Evolutionary conservation across 345 rosid genomes (phyloP).

Genomic region (Nephelium lappaceum): DNA sequence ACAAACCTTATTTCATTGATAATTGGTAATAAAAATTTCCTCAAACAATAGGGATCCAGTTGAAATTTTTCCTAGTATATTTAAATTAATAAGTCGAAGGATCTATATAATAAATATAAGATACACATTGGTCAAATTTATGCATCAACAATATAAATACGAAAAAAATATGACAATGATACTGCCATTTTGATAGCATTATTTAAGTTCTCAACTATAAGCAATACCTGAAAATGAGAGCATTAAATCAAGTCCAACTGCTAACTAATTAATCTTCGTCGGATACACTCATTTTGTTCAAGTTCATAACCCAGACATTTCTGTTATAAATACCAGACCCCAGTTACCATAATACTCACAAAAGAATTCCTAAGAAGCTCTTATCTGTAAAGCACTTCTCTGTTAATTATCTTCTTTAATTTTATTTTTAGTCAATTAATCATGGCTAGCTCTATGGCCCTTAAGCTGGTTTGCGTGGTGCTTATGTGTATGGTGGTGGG

Average conservation of each 20-base stretch:
- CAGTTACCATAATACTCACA: not conserved
- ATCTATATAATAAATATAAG: too few species aligned
- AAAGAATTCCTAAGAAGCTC: not conserved
- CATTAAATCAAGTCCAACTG: not conserved
- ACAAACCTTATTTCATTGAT: too few species aligned
- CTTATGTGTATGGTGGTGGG: slow-evolving; percentile 28
- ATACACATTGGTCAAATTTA: too few species aligned
- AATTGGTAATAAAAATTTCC: too few species aligned
- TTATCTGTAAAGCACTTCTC: not conserved
- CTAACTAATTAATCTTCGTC: not conserved
- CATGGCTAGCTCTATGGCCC: slow-evolving; percentile 3
- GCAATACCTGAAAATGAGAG: not conserved
- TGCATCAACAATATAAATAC: too few species aligned
- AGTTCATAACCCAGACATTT: not conserved
- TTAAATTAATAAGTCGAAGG: too few species aligned
- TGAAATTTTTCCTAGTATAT: too few species aligned
- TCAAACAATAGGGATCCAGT: too few species aligned
- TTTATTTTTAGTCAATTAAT: not conserved
- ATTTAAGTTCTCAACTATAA: not conserved
- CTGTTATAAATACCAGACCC: not conserved
- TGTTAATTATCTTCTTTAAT: not conserved
- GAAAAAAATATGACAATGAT: too few species aligned
- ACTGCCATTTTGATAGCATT: not conserved
- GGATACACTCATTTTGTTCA: not conserved
- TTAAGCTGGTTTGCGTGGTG: slow-evolving; percentile 16